Percentiles rank a stretch among this genome's conserved stretches.
These are phyloP conservation scores for Ophiostoma populinum DNA, from an alignment of 2,329 filamentous ascomycete species.

Conservation along the genomic window DNA sequence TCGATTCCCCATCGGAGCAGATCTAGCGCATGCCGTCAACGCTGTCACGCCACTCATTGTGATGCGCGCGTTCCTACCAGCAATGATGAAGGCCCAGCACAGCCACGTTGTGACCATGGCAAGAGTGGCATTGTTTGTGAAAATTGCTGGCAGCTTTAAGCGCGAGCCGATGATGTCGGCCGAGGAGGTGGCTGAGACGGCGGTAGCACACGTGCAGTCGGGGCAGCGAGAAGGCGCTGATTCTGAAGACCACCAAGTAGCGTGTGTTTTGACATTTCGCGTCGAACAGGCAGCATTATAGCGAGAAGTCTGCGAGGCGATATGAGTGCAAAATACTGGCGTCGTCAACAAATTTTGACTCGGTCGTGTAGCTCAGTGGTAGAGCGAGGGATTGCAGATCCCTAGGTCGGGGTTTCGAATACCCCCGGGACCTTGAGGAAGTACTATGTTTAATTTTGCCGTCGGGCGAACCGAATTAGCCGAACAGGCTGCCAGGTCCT, in stretches of 20 bases:
- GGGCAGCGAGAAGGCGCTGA: conserved; percentile 18
- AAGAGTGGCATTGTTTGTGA: conserved; percentile 42
- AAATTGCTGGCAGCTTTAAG: conserved; percentile 41
- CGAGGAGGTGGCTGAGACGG: conserved; percentile 45
- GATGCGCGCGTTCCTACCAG: conserved; percentile 46
- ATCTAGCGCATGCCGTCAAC: conserved; percentile 54
- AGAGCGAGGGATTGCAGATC: conserved; percentile 10
- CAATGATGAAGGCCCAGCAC: conserved; percentile 45
- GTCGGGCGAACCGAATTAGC: too few relatives aligned
- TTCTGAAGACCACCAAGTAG: neutral
- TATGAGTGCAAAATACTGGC: too few relatives aligned
- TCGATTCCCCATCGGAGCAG: conserved; percentile 27
- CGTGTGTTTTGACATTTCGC: too few relatives aligned
- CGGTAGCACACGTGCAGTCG: conserved; percentile 40
- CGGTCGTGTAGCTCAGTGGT: conserved; percentile 8
- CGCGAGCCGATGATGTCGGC: conserved; percentile 18
- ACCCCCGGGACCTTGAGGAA: conserved; percentile 7
- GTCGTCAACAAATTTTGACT: too few relatives aligned
- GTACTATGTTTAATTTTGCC: neutral
- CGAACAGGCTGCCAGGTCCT: too few relatives aligned
- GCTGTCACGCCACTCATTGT: conserved; percentile 46
- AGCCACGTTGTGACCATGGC: conserved; percentile 59
- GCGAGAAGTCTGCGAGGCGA: too few relatives aligned
- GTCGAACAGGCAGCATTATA: too few relatives aligned
- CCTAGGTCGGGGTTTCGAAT: conserved; percentile 8